Base-by-base conservation (phyloP, 164 flowering plant genomes). In the Nelumbo lutea region DNA sequence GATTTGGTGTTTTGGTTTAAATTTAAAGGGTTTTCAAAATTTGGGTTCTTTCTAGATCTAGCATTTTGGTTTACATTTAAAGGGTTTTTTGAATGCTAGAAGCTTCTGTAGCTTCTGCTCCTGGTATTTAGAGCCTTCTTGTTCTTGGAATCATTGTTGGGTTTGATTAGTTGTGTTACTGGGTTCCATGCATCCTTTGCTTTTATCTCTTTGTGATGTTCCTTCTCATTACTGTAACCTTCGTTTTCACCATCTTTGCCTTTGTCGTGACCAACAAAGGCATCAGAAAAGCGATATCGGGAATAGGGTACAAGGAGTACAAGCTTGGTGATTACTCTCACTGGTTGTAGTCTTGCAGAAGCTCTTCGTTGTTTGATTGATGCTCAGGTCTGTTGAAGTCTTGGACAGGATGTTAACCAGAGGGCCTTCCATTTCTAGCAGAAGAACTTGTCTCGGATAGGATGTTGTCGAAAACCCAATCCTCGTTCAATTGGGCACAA, bases 251-350 rank as follows among this genome's bases (percentile, higher is more conserved):
- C 1, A 60, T 81, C 0, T 84, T 87, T 59, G 71, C 78, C 1
- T 56, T 87, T 6, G 9, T 82, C 0, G 84, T 89, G 14, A 90
- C 93, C 1, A 88, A 90, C 66, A 78, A 71, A 38, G 78, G 79
- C 3, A 84, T 73, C 2, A 90, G 90, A 0, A 46, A 70, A 39
- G 77, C 61, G 3, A 53, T 86, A 0, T 79, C 85, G 0, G 76
- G 78, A n/a, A 57, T 42, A 61, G 90, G 86, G 3, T 76, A 47
- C 56, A 74, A 77, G 71, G 83, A 79, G 61, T 75, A 81, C 48
- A 70, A 73, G 65, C 74, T 85, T 3, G 87, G 83, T 3, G 91
- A 90, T 72, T 88, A 85, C 65, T 81, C 89, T 3, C 58, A 85
- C 52, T 90, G 90, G 89, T 60, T 90, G 27, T 27, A 27, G 27